Conservation (phyloP, 2,329 filamentous ascomycete genomes). For the Alternaria novae-zelandiae region DNA sequence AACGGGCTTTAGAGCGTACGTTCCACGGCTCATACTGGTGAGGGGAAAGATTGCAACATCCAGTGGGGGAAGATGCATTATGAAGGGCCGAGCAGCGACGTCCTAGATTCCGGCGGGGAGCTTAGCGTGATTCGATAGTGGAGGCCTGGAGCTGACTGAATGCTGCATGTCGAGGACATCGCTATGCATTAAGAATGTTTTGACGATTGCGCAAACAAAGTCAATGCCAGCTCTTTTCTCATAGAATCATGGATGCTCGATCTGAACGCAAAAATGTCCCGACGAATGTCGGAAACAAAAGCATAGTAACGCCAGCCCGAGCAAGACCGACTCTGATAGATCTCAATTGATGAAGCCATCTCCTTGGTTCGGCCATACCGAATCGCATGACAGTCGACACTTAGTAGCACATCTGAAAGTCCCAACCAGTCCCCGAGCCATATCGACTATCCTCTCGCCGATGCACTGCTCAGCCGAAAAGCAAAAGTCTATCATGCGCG, state of each 20-base stretch:
- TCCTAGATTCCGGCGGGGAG: conserved; percentile 13
- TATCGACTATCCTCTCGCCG: conserved; percentile 23
- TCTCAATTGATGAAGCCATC: conserved; percentile 13
- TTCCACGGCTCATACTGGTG: conserved; percentile 45
- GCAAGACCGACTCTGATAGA: conserved; percentile 26
- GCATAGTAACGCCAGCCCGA: conserved; percentile 21
- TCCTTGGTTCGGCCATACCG: conserved; percentile 8
- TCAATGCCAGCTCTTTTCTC: neutral
- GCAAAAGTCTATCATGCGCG: conserved; percentile 26
- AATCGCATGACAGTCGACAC: conserved; percentile 7
- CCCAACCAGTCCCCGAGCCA: conserved; percentile 16
- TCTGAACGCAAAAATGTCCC: conserved; percentile 1
- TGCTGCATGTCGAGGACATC: conserved; percentile 28
- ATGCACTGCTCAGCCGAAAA: conserved; percentile 21
- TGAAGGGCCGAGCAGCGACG: conserved; percentile 23
- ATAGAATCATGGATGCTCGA: neutral
- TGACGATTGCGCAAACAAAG: neutral
- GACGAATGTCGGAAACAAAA: conserved; percentile 10
- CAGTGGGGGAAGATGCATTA: conserved; percentile 48
- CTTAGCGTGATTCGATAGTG: conserved; percentile 25
- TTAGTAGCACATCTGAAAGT: conserved; percentile 15
- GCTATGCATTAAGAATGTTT: conserved; percentile 20
- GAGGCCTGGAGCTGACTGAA: conserved; percentile 11
- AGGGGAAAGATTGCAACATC: conserved; percentile 42
- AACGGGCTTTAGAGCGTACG: conserved; percentile 28